Conservation (phyloP, 2,329 filamentous ascomycete genomes). For the Fusarium armeniacum region DNA sequence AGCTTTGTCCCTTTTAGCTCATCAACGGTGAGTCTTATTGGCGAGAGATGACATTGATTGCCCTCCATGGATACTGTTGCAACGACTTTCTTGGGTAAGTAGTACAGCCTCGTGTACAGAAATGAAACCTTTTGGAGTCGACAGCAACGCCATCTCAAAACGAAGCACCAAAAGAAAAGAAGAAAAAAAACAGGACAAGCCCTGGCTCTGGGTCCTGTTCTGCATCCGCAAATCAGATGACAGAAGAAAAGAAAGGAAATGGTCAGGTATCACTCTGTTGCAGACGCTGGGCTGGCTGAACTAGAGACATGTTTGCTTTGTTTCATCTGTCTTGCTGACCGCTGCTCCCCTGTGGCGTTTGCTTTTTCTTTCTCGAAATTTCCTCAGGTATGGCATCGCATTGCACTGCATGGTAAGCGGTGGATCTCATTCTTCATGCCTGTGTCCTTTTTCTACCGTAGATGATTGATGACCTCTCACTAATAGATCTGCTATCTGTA, state of each 20-base stretch:
- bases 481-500: not conserved
- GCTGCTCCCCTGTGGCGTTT: constrained; percentile 39
- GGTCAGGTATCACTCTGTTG: constrained; percentile 30
- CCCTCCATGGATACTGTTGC: not conserved
- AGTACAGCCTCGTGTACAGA: constrained; percentile 22
- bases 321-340: constrained; percentile 33
- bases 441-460: constrained; percentile 1
- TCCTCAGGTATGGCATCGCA: constrained; percentile 29
- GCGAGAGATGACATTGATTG: constrained; percentile 3
- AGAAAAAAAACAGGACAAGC: constrained; percentile 3
- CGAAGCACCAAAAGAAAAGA: constrained; percentile 3
- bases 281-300: constrained; percentile 19
- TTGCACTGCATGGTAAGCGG: constrained; percentile 11
- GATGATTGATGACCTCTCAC: constrained; percentile 1
- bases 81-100: not conserved
- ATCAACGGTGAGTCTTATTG: constrained; percentile 25
- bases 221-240: constrained; percentile 1
- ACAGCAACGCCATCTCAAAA: constrained; percentile 28
- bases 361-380: constrained; percentile 47
- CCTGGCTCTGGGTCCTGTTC: constrained; percentile 7
- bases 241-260: not conserved
- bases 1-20: constrained; percentile 23
- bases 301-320: constrained; percentile 25
- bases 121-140: constrained; percentile 15
- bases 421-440: constrained; percentile 9